Evolutionary conservation across 371 early-diverging fungal species (phyloP), one percentile per base, ranked within the genome.

Genomic region (Basidiobolus meristosporus): DNA sequence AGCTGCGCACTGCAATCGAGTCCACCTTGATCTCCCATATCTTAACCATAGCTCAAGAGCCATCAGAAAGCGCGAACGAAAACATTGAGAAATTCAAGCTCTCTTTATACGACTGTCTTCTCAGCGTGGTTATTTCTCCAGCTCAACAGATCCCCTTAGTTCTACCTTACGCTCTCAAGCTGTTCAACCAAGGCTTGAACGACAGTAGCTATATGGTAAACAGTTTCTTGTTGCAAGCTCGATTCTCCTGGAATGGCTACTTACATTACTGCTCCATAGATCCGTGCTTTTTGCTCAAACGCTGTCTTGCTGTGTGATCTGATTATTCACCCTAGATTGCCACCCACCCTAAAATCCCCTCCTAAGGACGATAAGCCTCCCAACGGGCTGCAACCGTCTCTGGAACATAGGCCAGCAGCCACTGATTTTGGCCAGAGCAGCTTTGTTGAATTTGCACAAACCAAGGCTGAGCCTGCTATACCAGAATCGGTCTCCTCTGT

Each of bases 281-380:
- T 45, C 15, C 45, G 30, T 29, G 30, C 36, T 35, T 45, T 45
- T 34, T 70, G 74, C 32, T 47, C 47, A 11, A 57, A 57, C 31
- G 66, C 65, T 0, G 42, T 68, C 40, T 47, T 56, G 1, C 52
- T 67, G 14, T 74, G 75, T 44, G 75, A 74, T 40, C 39, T 71
- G 35, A 58, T 71, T 19, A 58, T 56, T 41, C 75, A 74, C 40
- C 44, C 60, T 36, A 56, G 71, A 16, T 32, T 74, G 47, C 75
- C 75, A 39, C 72, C 75, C 23, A 26, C 26, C 26, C 26, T 5
- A 9, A 26, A 26, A 9, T 5, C 5, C 26, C 9, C 9, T 5
- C 26, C 26, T 26, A 26, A 26, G 26, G 26, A 26, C 9, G 26
- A 26, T 9, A 26, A 26, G 26, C 9, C 26, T 9, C 3, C 3